Percentiles rank a stretch among this genome's conserved stretches.
phyloP scores from a whole-genome alignment of 2,329 filamentous ascomycete species.

The Nemania sp. region DNA sequence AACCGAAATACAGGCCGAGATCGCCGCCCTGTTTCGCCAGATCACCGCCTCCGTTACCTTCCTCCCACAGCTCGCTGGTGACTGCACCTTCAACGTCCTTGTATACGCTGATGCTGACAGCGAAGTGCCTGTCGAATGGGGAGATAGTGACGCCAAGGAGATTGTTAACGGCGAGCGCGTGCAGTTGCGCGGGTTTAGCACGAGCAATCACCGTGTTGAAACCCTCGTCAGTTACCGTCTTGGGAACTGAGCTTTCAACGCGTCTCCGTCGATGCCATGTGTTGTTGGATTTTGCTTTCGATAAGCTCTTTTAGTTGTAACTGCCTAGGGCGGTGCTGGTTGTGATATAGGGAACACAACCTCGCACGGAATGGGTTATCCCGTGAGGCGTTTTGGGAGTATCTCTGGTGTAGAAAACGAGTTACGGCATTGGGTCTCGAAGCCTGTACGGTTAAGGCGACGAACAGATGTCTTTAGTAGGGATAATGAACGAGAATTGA shows the following conservation, averaged over 20 bases:
- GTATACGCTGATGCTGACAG: constrained; percentile 98
- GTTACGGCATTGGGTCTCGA: background rate
- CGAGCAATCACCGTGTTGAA: constrained; percentile 91
- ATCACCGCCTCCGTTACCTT: constrained; percentile 99
- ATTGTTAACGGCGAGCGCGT: constrained; percentile 95
- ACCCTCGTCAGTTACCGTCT: constrained; percentile 93
- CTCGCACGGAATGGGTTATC: constrained; percentile 13
- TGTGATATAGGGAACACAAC: background rate
- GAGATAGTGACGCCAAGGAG: constrained; percentile 97
- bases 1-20: constrained; percentile 92
- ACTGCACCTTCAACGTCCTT: constrained; percentile 98
- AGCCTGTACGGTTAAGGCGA: background rate
- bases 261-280: background rate
- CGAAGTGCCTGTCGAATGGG: constrained; percentile 98
- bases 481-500: background rate
- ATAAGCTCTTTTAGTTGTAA: constrained; percentile 1
- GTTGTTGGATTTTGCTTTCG: background rate
- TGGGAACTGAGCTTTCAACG: constrained; percentile 51
- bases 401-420: background rate
- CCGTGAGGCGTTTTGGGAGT: constrained; percentile 34
- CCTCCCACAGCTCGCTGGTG: constrained; percentile 89
- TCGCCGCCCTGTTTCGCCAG: constrained; percentile 95
- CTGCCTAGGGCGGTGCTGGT: background rate
- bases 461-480: background rate
- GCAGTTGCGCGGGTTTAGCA: constrained; percentile 95